phyloP scores from a whole-genome alignment of 768 basidiomycete genomes.

The Sistotremastrum suecicum region DNA sequence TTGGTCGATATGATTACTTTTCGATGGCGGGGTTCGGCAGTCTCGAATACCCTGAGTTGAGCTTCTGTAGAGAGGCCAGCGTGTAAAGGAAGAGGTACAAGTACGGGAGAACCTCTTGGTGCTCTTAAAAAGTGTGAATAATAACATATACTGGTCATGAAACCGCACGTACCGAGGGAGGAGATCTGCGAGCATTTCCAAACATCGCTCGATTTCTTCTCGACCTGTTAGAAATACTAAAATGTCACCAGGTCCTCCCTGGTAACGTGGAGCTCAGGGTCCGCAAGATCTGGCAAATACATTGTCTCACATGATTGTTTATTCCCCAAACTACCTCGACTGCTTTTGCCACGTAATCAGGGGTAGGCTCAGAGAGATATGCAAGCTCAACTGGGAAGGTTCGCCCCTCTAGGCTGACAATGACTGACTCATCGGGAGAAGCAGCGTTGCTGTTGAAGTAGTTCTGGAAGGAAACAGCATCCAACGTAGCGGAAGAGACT shows the following conservation, averaged over 20 bases:
- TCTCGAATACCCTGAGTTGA: constrained; percentile 75
- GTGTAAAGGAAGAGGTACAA: constrained; percentile 68
- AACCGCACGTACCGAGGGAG: constrained; percentile 43
- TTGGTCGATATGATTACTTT: constrained; percentile 93
- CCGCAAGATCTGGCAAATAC: background rate
- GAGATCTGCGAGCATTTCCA: constrained; percentile 69
- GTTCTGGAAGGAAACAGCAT: constrained; percentile 76
- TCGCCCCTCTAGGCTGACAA: constrained; percentile 85
- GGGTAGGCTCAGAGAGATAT: constrained; percentile 62
- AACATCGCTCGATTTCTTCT: constrained; percentile 87
- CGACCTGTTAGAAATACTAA: constrained; percentile 90
- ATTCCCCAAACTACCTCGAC: constrained; percentile 65
- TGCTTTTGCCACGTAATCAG: constrained; percentile 73
- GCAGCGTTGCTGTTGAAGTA: constrained; percentile 65
- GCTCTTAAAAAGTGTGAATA: constrained; percentile 21
- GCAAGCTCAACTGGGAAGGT: constrained; percentile 93
- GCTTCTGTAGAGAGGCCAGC: constrained; percentile 82
- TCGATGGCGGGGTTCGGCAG: constrained; percentile 56
- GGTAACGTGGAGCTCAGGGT: constrained; percentile 3
- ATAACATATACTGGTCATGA: background rate
- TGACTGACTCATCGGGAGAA: constrained; percentile 51
- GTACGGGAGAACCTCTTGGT: constrained; percentile 36
- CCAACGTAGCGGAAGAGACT: constrained; percentile 92
- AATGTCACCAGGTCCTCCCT: constrained; percentile 82
- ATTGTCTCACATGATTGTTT: constrained; percentile 53